Conservation (phyloP, 352 stramenopile genomes). For the Pythium rhizo-oryzae region DNA sequence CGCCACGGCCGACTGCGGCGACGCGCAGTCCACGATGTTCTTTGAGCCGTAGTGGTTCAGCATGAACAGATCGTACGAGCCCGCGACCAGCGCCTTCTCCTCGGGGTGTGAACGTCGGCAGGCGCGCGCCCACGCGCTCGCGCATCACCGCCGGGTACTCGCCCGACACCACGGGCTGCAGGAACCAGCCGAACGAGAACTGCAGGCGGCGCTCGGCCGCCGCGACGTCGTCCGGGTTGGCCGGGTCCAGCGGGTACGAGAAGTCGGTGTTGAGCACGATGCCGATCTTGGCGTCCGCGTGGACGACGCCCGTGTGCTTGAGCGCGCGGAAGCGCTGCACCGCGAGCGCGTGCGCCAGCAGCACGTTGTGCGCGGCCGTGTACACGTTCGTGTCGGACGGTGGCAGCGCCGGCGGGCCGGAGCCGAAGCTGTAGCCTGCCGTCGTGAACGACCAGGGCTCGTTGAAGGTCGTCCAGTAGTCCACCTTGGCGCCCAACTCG, state of each 20-base stretch:
- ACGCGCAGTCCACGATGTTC: not conserved
- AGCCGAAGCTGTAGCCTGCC: not conserved
- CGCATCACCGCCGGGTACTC: not conserved
- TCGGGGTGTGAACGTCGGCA: not conserved
- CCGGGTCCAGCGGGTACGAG: not conserved
- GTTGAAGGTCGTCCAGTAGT: not conserved
- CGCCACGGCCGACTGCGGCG: constrained; percentile 30
- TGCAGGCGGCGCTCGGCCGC: not conserved
- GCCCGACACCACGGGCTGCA: not conserved
- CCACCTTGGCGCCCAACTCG: not conserved
- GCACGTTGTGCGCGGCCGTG: not conserved
- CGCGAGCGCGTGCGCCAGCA: not conserved
- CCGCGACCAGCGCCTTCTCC: not conserved
- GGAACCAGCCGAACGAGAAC: not conserved
- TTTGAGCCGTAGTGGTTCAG: constrained; percentile 45
- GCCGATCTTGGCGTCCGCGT: not conserved
- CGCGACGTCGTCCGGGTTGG: not conserved
- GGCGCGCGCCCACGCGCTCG: not conserved
- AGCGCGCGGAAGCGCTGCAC: not conserved
- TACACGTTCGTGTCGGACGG: not conserved
- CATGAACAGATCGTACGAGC: constrained; percentile 85
- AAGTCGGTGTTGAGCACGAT: not conserved
- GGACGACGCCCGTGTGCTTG: not conserved
- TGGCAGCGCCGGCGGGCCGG: no score
- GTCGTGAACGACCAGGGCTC: not conserved